Percentiles rank a stretch among this genome's conserved stretches.
Conservation (phyloP, 2,329 filamentous ascomycete species). For the Cladosporium austrohemisphaericum region DNA sequence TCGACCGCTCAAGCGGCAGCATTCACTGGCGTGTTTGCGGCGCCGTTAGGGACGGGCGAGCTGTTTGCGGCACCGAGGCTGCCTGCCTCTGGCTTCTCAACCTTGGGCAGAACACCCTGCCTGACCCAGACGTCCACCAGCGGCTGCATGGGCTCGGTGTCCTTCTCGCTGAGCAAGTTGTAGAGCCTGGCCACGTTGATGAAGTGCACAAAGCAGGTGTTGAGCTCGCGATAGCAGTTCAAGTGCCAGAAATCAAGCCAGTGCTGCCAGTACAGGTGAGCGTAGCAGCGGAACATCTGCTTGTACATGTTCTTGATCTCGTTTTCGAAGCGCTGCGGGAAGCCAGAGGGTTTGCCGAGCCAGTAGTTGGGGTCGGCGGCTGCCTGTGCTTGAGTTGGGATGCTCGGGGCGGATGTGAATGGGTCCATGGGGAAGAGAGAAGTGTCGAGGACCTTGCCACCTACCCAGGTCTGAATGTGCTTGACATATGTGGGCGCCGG, state of each 20-base stretch:
- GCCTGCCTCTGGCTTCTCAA: constrained; percentile 19
- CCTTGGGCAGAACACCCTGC: constrained; percentile 73
- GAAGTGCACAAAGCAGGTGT: constrained; percentile 53
- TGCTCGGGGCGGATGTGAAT: constrained; percentile 58
- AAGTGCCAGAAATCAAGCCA: constrained; percentile 52
- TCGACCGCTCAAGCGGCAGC: constrained; percentile 13
- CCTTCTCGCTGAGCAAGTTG: constrained; percentile 73
- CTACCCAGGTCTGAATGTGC: constrained; percentile 95
- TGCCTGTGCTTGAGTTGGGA: constrained; percentile 40
- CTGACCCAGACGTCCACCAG: constrained; percentile 88
- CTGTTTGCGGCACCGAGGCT: background rate
- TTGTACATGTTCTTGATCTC: constrained; percentile 71
- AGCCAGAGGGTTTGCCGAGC: constrained; percentile 84
- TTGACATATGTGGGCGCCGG: constrained; percentile 92
- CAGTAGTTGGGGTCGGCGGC: constrained; percentile 62
- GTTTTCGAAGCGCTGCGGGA: constrained; percentile 52
- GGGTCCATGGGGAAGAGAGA: constrained; percentile 87
- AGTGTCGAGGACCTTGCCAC: constrained; percentile 87
- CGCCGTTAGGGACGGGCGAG: background rate
- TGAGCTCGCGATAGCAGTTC: constrained; percentile 47
- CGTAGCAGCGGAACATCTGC: constrained; percentile 54
- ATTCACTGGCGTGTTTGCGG: background rate
- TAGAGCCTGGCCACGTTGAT: constrained; percentile 70
- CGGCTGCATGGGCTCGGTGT: constrained; percentile 93
- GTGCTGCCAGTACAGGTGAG: constrained; percentile 51